Conservation (phyloP, 495 filamentous ascomycete genomes). For the Cairneyella variabilis region DNA sequence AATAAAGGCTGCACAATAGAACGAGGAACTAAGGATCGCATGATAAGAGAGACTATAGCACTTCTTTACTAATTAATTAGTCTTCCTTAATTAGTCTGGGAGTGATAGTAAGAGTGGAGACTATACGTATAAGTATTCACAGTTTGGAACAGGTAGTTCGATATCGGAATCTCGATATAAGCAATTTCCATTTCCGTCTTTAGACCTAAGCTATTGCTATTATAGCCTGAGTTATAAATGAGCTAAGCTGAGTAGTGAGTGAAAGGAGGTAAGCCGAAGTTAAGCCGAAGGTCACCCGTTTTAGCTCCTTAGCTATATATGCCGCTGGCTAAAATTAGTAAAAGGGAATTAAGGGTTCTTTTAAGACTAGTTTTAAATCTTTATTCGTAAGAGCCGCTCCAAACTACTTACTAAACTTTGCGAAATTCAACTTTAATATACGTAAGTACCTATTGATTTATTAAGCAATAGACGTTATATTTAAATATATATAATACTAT, state of each 20-base stretch:
- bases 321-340: conserved; percentile 5
- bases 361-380: not conserved
- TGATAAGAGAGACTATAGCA: too few relatives aligned
- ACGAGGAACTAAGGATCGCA: too few relatives aligned
- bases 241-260: not conserved
- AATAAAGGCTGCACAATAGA: too few relatives aligned
- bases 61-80: too few relatives aligned
- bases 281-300: not conserved
- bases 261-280: not conserved
- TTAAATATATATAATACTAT: not conserved
- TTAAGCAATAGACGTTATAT: not conserved
- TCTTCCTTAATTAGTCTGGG: too few relatives aligned
- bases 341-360: not conserved
- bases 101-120: too few relatives aligned
- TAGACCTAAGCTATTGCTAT: not conserved
- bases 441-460: not conserved
- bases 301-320: not conserved
- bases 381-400: not conserved
- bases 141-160: not conserved
- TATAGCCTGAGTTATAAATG: not conserved
- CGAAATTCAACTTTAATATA: not conserved
- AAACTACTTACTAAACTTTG: not conserved
- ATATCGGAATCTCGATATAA: not conserved
- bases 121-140: too few relatives aligned
- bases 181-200: not conserved